Evolutionary conservation across 148 eudicot genomes (phyloP).

Genomic region (Camellia granthamiana): DNA sequence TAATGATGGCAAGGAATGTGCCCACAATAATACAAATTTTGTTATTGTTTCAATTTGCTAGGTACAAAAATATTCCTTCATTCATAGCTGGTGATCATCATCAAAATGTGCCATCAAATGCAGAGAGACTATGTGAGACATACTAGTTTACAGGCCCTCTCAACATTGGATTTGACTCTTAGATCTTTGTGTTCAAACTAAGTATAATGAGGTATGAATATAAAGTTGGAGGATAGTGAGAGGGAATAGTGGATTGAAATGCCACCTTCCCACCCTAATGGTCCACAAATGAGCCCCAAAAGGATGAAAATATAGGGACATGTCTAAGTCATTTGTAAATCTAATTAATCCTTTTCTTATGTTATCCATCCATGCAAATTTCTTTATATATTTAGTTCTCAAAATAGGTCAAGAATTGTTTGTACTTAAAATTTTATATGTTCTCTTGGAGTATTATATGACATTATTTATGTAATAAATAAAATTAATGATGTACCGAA

Average conservation of each 20-base stretch:
- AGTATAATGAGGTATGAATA: conserved; percentile 24
- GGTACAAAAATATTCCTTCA: background rate
- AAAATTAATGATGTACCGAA: no score
- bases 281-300: background rate
- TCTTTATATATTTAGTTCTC: no score
- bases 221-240: conserved; percentile 7
- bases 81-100: conserved; percentile 15
- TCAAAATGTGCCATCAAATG: conserved; percentile 24
- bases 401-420: no score
- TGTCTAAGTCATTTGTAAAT: background rate
- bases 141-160: conserved; percentile 8
- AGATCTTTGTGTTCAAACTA: conserved; percentile 33
- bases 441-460: no score
- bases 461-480: no score
- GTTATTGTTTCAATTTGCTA: background rate
- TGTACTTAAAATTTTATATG: no score
- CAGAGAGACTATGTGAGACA: conserved; percentile 20
- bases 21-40: background rate
- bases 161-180: conserved; percentile 28
- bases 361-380: background rate
- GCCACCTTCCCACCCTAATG: conserved; percentile 3
- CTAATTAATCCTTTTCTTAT: background rate
- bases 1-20: conserved; percentile 7
- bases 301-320: background rate
- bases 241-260: conserved; percentile 6